Base-by-base conservation (phyloP, 2,329 filamentous ascomycete species). In the Pezicula neosporulosa region DNA sequence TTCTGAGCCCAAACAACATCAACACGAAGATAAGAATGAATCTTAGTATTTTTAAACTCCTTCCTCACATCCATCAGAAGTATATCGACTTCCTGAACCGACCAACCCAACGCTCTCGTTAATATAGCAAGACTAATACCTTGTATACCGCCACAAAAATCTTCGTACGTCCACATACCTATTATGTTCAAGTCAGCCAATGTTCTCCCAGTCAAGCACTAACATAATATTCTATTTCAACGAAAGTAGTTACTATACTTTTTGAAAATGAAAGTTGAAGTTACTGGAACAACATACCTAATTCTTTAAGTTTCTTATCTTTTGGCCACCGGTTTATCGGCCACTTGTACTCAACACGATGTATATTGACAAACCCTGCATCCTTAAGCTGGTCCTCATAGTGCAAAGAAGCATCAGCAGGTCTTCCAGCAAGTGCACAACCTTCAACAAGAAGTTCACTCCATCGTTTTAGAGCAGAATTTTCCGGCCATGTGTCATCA, bases 371-470 rank as follows among this genome's bases (percentile, higher is more conserved):
- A 52, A 64, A 66, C 2, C 63, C 63, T 3, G 61, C 62, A 4
- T 46, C 46, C 27, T 52, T 56, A 53, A 72, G 59, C 8, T 60
- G 48, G 38, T 62, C 58, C 47, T 66, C 67, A 21, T 15, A 49
- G 15, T 49, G 16, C 6, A 24, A 15, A 16, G 47, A 18, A n/a
- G 33, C 43, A n/a, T 44, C 18, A 36, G 39, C 38, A 28, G 50
- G 38, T 9, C 35, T 51, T 64, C 63, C 70, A 46, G 66, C 67
- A 28, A 52, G 63, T 28, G 66, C 51, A 3, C 70, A 70, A 56
- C 65, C 62, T 7, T 65, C 76, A 6, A 68, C 70, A 43, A 78
- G 24, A 10, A 38, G 30, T 16, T 41, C 38, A n/a, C 42, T 27
- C 49, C 43, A 47, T 21, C 24, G 19, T 13, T 16, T 37, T 5